These are phyloP conservation scores for Marchantia paleacea DNA, from an alignment of 225 moss, liverwort and hornwort species.

Conservation along the genomic window DNA sequence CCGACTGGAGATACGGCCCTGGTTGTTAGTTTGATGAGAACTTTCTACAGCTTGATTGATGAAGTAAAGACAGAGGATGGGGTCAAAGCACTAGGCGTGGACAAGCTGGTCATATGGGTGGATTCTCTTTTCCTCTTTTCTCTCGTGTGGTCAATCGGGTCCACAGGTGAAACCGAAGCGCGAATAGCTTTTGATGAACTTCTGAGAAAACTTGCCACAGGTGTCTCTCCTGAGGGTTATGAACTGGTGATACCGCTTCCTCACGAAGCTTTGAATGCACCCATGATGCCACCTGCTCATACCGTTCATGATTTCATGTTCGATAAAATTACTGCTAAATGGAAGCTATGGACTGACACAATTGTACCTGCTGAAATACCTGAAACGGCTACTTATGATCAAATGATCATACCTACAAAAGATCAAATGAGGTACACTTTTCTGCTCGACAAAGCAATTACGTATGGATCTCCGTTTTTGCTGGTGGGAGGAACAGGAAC, in stretches of 20 bases:
- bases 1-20: constrained; percentile 75
- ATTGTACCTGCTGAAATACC: constrained; percentile 61
- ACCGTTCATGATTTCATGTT: constrained; percentile 70
- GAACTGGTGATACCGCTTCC: constrained; percentile 49
- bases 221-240: constrained; percentile 56
- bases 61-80: constrained; percentile 74
- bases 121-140: constrained; percentile 77
- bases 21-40: constrained; percentile 67
- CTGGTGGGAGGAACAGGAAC: constrained; percentile 83
- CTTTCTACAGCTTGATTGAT: constrained; percentile 71
- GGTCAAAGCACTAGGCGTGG: constrained; percentile 54
- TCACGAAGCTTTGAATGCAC: constrained; percentile 55
- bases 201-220: constrained; percentile 53
- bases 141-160: constrained; percentile 78
- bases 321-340: constrained; percentile 72
- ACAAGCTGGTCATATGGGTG: constrained; percentile 62
- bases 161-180: constrained; percentile 62
- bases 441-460: constrained; percentile 63
- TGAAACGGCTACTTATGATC: constrained; percentile 60
- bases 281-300: constrained; percentile 56
- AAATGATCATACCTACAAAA: constrained; percentile 85
- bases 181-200: constrained; percentile 52
- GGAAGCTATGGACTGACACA: constrained; percentile 72
- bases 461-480: constrained; percentile 60
- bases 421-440: constrained; percentile 82